A percentile compares a stretch with the other conserved stretches of the same genome.
These are phyloP conservation scores for Nasturtium officinale DNA, from an alignment of 345 rosid genomes.

Conservation along the genomic window DNA sequence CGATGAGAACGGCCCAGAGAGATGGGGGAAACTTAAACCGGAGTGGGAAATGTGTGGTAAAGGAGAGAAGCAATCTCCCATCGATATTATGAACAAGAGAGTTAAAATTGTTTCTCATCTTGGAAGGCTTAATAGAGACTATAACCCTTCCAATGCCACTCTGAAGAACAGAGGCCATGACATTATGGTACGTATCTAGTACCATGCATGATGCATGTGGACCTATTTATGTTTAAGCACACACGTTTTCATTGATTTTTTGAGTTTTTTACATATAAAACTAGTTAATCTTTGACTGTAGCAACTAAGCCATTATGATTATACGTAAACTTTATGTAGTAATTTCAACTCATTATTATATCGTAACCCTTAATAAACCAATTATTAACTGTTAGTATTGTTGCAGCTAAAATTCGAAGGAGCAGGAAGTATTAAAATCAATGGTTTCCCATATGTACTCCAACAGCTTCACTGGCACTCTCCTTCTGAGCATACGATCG, in stretches of 20 bases:
- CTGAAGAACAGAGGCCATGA: slow-evolving; percentile 89
- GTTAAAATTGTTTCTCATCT: slow-evolving; percentile 60
- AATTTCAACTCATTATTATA: not conserved
- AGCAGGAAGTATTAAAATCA: slow-evolving; percentile 57
- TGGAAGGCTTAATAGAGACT: slow-evolving; percentile 59
- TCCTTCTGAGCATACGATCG: slow-evolving; percentile 76
- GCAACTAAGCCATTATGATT: not conserved
- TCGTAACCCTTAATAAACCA: not conserved
- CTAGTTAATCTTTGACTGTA: not conserved
- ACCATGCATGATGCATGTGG: not conserved
- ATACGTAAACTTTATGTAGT: not conserved
- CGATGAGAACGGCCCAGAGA: slow-evolving; percentile 57
- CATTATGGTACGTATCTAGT: slow-evolving; percentile 59
- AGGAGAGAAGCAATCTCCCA: slow-evolving; percentile 88
- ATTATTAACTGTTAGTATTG: not conserved
- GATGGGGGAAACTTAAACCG: slow-evolving; percentile 69
- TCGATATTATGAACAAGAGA: slow-evolving; percentile 61
- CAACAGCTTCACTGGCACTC: slow-evolving; percentile 85
- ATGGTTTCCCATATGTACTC: slow-evolving; percentile 54
- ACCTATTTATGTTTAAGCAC: not conserved
- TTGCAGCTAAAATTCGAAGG: slow-evolving; percentile 48
- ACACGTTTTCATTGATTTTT: not conserved
- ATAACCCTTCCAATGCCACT: slow-evolving; percentile 59
- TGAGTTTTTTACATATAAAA: slow-evolving; percentile 5
- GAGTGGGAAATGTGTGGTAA: slow-evolving; percentile 67